Evolutionary conservation across 352 stramenopile genomes (phyloP), one percentile per base, ranked within the genome.

Genomic region (Globisporangium camurandrum): DNA sequence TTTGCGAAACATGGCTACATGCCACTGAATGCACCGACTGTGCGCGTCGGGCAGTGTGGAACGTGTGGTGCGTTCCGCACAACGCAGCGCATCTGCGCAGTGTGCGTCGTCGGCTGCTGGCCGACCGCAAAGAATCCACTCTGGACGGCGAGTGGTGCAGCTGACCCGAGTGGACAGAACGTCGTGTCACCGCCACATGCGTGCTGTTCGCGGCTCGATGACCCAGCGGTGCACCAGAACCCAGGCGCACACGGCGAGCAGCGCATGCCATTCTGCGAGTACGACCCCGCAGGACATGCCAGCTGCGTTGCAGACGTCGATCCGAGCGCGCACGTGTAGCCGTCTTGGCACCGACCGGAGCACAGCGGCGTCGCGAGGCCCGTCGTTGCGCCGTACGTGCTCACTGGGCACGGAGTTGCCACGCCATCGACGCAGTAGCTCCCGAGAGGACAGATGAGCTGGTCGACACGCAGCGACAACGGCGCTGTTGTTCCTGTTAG

Each of bases 371-470:
- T 69, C 10, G 61, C 40, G 23, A 88, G 61, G 16, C 76, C 80
- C 6, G 49, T 69, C 2, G 64, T 71, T 2, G 42, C 51, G 7
- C 72, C 80, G 39, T 71, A 90, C 11, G 67, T 86, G 14, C 77
- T 64, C 48, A 51, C 45, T 22, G 76, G 71, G 28, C 80, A 91
- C 36, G 66, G 41, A 42, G 81, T 73, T 26, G 61, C 54, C 17
- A 84, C 47, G 0, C 80, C 80, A 8, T 55, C 48, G n/a, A 72
- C 34, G 49, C 80, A 91, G 53, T 74, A 91, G 33, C 63, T 86
- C 3, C 80, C 80, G 10, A 51, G 22, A 3, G 76, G 72, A 47
- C 76, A 91, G 45, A 80, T 64, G 7, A 39, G 44, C 44, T 91
- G 66, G 40, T 75, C 69, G 7, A 75, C 58, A 10, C 70, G 75